Base-by-base conservation (phyloP, 257 asterid species). In the Lycium ferocissimum region DNA sequence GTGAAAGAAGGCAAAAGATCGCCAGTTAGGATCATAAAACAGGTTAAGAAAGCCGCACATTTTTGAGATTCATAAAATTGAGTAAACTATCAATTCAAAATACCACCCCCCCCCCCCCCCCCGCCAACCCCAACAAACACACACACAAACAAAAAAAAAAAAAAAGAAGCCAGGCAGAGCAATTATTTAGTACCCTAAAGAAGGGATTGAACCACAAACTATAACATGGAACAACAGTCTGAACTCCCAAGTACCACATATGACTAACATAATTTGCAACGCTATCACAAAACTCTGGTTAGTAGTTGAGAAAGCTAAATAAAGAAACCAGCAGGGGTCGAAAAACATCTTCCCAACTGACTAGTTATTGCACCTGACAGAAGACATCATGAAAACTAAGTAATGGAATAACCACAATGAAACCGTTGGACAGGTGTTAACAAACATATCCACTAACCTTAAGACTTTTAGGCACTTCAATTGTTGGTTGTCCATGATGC, bases 401-500 rank as follows among this genome's bases (percentile, higher is more conserved):
- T 20, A 1, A 7, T 10, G 37, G 12, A 49, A 75, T 26, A 66
- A 33, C 22, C 4, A 75, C 13, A 49, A 22, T 14, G 81, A 75
- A 49, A 22, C n/a, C 7, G 0, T 49, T 38, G 12, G 62, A 14
- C 10, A 75, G 81, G 61, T 75, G 40, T 49, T 53, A 51, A 75
- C 61, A 49, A 75, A 49, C 62, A 76, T 18, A 58, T 59, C 15
- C 22, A 62, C 78, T 56, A 88, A 93, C 98, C 98, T 92, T 95
- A 86, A 95, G 92, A 37, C 87, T 71, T 81, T 89, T 90, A 67
- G 95, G 53, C 51, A 91, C 80, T 40, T 94, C 96, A 78, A 85
- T 83, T 43, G 84, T 15, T 86, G 98, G 97, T 81, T 95, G 92
- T 51, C 95, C 98, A 38, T 95, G 89, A 89, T 95, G 98, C 73